Percentiles rank a stretch among this genome's conserved stretches.
phyloP scores from a whole-genome alignment of 805 yeast genomes.

The Yamadazyma sp. region DNA sequence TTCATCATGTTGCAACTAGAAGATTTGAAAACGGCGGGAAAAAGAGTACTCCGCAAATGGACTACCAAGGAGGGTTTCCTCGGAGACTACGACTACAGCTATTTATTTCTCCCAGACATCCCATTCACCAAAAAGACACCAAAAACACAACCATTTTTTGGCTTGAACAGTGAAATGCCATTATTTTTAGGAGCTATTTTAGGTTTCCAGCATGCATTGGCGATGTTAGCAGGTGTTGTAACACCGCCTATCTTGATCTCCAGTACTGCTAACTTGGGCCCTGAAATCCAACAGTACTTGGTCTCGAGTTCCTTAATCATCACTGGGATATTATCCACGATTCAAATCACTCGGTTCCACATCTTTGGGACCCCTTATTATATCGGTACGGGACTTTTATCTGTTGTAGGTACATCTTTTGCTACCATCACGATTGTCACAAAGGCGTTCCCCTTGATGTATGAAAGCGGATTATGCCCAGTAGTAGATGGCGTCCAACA shows the following conservation, averaged over 20 bases:
- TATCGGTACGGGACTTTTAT: slow-evolving; percentile 83
- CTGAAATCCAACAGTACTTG: slow-evolving; percentile 37
- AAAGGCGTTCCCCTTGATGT: slow-evolving; percentile 80
- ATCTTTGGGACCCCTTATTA: slow-evolving; percentile 71
- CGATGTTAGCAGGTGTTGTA: slow-evolving; percentile 91
- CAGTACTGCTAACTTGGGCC: slow-evolving; percentile 55
- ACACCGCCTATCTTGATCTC: slow-evolving; percentile 81
- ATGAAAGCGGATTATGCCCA: slow-evolving; percentile 52
- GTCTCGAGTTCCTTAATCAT: slow-evolving; percentile 39
- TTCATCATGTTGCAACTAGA: slow-evolving; percentile 1
- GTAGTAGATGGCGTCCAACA: slow-evolving; percentile 59
- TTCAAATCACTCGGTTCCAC: slow-evolving; percentile 71
- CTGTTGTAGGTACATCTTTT: slow-evolving; percentile 90
- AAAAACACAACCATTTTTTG: slow-evolving; percentile 77
- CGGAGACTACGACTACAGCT: slow-evolving; percentile 85
- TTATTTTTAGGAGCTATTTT: slow-evolving; percentile 70
- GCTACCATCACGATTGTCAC: slow-evolving; percentile 81
- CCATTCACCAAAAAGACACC: slow-evolving; percentile 57
- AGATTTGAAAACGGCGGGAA: slow-evolving; percentile 16
- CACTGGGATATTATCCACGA: slow-evolving; percentile 56
- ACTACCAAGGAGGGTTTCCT: slow-evolving; percentile 77
- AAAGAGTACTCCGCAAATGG: slow-evolving; percentile 41
- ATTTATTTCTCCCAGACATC: slow-evolving; percentile 74
- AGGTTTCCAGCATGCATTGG: slow-evolving; percentile 84
- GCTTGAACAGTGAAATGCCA: slow-evolving; percentile 79